Base-by-base conservation (phyloP, 306 rosid genomes). In the Urtica urens region DNA sequence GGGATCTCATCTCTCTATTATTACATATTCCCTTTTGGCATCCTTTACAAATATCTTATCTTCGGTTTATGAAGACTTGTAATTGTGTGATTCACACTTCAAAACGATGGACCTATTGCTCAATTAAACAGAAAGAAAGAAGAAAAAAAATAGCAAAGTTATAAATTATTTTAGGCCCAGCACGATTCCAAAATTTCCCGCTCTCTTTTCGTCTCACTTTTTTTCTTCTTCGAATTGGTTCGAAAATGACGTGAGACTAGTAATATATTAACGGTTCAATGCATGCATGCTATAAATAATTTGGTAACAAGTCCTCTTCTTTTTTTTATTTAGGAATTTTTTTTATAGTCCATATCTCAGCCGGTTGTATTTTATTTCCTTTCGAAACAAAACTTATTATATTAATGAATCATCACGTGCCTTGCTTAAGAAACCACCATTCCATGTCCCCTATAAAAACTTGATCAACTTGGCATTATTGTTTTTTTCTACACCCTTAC, bases 381-480 rank as follows among this genome's bases (percentile, higher is more conserved):
- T 8, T 34, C 29, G 1, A 34, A 20, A 51, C 25, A n/a, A 1
- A 2, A 33, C 14, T 5, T 12, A n/a, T n/a, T n/a, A n/a, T n/a
- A n/a, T n/a, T n/a, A 13, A 30, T 28, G 50, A 63, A 59, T 38
- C 62, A 55, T 63, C 71, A 51, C 80, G 69, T 75, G 74, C 54
- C 62, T 46, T 45, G 5, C 20, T 56, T 42, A 55, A 35, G 53
- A 34, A 50, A 60, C 66, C 69, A 49, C 49, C 63, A 41, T 35
- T 47, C 58, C 55, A 57, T 35, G 58, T 65, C 70, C 59, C 62
- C 53, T 45, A 59, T 17, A 8, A 7, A 23, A 23, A 28, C 33
- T 28, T 28, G 33, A 42, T 41, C 20, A 15, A 39, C n/a, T 24
- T 46, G 34, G 50, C 30, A 22, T 4, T 4, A 28, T 4, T 28